Evolutionary conservation across 2,329 filamentous ascomycete genomes (phyloP).

Genomic region (Simplicillium sp.): DNA sequence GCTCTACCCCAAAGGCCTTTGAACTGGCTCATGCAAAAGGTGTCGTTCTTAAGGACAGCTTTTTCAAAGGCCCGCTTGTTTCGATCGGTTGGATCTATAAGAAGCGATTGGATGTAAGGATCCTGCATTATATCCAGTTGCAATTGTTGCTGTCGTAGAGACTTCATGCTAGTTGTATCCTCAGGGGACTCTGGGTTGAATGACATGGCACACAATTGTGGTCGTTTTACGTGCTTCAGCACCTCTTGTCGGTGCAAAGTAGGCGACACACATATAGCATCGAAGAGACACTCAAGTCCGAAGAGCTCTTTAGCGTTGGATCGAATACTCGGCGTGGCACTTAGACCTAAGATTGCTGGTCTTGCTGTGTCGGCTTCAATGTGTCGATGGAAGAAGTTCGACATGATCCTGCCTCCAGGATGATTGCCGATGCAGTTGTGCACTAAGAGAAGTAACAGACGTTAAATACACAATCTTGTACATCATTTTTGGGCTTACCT

Average conservation of each 20-base stretch:
- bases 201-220: constrained; percentile 33
- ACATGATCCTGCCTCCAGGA: constrained; percentile 64
- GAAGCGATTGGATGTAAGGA: constrained; percentile 45
- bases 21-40: constrained; percentile 46
- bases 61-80: constrained; percentile 26
- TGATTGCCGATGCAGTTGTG: constrained; percentile 63
- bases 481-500: constrained; percentile 36
- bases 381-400: constrained; percentile 53
- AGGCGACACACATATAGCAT: constrained; percentile 61
- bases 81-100: constrained; percentile 27
- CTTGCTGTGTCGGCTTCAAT: constrained; percentile 26
- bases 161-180: constrained; percentile 27
- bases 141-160: constrained; percentile 29
- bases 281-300: constrained; percentile 58
- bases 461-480: no score
- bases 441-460: constrained; percentile 36
- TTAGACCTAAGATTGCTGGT: constrained; percentile 68
- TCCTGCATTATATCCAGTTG: constrained; percentile 49
- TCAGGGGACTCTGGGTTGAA: constrained; percentile 17
- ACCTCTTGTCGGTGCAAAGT: constrained; percentile 61
- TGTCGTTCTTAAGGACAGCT: constrained; percentile 33
- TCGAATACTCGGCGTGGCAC: constrained; percentile 66
- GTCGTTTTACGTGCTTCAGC: constrained; percentile 57
- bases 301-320: constrained; percentile 45
- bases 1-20: constrained; percentile 41